Conservation (phyloP, 176 grass and related monocot species). For the Miscanthus lutarioriparius region DNA sequence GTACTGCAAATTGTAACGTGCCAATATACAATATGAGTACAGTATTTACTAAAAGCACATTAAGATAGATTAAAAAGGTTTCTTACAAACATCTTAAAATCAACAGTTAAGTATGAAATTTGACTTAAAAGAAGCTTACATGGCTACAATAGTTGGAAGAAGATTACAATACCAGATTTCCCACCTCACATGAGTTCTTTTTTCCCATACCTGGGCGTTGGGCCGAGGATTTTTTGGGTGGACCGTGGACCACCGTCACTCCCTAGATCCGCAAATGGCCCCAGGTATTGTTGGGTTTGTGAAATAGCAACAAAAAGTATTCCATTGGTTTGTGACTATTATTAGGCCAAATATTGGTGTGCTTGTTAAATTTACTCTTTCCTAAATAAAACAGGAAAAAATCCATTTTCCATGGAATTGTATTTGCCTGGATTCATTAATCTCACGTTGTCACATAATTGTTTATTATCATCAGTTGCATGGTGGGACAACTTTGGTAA, state of each 20-base stretch:
- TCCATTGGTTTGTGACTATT: not conserved
- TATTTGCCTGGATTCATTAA: not conserved
- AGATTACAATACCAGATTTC: no score
- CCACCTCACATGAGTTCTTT: no score
- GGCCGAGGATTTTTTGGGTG: no score
- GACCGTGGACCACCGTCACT: no score
- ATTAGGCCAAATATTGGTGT: not conserved
- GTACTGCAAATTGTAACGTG: not conserved
- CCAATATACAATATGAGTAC: not conserved
- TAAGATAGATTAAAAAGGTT: not conserved
- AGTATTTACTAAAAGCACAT: not conserved
- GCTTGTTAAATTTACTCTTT: not conserved
- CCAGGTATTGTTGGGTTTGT: not conserved
- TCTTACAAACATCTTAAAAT: not conserved
- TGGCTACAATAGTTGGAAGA: no score
- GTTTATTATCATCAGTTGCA: conserved; percentile 44
- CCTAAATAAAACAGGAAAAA: not conserved
- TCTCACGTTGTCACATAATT: conserved; percentile 16
- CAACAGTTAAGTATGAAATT: not conserved
- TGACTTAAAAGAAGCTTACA: no score
- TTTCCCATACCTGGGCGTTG: no score
- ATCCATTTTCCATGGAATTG: not conserved
- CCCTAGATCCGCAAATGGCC: no score
- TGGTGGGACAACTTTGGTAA: conserved; percentile 70
- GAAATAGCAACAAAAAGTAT: not conserved